Base-by-base conservation (phyloP, 768 basidiomycete genomes). In the Suillus variegatus region DNA sequence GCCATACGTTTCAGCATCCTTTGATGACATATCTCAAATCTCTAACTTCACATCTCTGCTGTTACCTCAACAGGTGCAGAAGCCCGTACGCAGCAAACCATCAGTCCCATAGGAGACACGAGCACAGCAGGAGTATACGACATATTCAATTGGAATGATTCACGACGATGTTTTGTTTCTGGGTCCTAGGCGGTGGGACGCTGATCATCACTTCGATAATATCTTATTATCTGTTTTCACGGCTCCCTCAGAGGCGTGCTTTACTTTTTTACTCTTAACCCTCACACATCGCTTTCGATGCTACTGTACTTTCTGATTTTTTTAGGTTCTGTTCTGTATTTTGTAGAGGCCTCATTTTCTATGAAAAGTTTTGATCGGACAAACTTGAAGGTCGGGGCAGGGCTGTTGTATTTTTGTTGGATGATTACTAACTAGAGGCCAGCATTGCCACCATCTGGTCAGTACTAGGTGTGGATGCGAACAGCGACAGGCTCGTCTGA, bases 1-100 rank as follows among this genome's bases (percentile, higher is more conserved):
- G 63, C 35, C 65, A 74, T 65, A 88, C 86, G 28, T 28, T 28
- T 28, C 5, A 73, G 66, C 13, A 92, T 72, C 86, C 87, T 25
- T 78, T 90, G 63, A 74, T 88, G 74, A 81, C 84, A 67, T 78
- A 10, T 76, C 80, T 41, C 76, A 76, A 28, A 72, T 87, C 1
- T 89, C 88, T 6, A 81, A 81, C 13, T 91, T 91, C 68, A 76
- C 79, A 67, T 70, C 70, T 22, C 74, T 90, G 64, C 82, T 88
- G 12, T 47, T 81, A 2, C 83, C 79, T 65, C 76, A 82, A 69
- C 89, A 92, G 76, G 70, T 91, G 67, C 88, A 89, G 74, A 86
- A 81, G 71, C 78, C 91, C 75, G 73, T 84, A 80, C 73, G 16
- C 83, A 83, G 58, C 81, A 80, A 75, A 79, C 81, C 70, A 79